Evolutionary conservation across 208 protist genomes (phyloP).

Genomic region (Spongospora subterranea): DNA sequence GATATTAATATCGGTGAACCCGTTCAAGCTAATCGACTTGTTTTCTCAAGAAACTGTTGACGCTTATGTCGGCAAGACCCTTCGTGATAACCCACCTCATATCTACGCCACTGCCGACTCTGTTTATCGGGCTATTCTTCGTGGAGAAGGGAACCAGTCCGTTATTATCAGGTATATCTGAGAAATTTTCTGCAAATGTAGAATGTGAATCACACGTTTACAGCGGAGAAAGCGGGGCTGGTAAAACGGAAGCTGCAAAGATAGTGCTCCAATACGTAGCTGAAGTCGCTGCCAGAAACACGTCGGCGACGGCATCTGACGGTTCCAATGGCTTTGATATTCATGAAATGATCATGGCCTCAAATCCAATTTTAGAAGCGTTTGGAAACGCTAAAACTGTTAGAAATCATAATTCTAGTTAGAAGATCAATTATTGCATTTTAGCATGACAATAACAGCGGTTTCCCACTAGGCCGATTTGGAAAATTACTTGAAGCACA

Average conservation of each 20-base stretch:
- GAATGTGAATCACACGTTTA: slow-evolving; percentile 3
- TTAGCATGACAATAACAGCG: background rate
- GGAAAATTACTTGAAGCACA: slow-evolving; percentile 81
- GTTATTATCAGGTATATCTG: background rate
- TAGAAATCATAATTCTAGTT: slow-evolving; percentile 78
- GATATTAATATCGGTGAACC: slow-evolving; percentile 60
- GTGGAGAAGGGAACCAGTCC: slow-evolving; percentile 13
- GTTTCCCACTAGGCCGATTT: slow-evolving; percentile 67
- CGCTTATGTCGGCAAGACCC: background rate
- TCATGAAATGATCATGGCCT: slow-evolving; percentile 70
- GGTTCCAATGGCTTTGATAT: slow-evolving; percentile 59
- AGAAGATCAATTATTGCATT: background rate
- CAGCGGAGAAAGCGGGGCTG: slow-evolving; percentile 69
- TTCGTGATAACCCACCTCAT: slow-evolving; percentile 5
- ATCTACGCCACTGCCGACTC: slow-evolving; percentile 57
- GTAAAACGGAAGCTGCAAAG: slow-evolving; percentile 78
- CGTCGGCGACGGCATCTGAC: background rate
- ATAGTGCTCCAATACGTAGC: slow-evolving; percentile 73
- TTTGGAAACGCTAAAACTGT: slow-evolving; percentile 83
- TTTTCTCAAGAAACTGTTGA: slow-evolving; percentile 39
- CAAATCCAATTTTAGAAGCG: slow-evolving; percentile 76
- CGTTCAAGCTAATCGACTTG: slow-evolving; percentile 59
- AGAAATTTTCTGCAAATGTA: background rate
- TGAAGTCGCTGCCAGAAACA: background rate
- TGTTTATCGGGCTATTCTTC: slow-evolving; percentile 46